Base-by-base conservation (phyloP, 163 green algal genomes). In the Scenedesmus sp. region DNA sequence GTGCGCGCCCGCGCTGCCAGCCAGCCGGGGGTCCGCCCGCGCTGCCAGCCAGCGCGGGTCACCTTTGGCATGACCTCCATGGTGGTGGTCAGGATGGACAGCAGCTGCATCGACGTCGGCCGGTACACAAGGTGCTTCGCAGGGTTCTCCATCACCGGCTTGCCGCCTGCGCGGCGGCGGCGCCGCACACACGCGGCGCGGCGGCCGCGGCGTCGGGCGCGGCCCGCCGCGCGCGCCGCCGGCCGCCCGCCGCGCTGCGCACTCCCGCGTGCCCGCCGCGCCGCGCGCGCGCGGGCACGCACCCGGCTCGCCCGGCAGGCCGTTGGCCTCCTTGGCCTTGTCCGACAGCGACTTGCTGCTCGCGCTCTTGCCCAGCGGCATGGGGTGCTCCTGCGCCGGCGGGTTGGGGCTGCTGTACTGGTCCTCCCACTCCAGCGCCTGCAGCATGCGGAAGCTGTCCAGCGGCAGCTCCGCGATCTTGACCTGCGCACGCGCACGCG, bases 381-480 rank as follows among this genome's bases (percentile, higher is more conserved):
- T 48, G 11, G 74, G 75, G 54, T 77, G 75, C 53, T 83, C 64
- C 15, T 63, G 22, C 7, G 63, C 63, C 48, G 75, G 63, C 28
- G 75, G 63, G 14, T 39, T 70, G 1, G 64, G 24, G 53, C 65
- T 76, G 64, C 64, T 83, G 53, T 54, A 83, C 54, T 71, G 57
- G 42, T 77, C 64, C 73, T 90, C 80, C 87, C 85, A 92, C 81
- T 93, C 88, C 15, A 93, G 77, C 31, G 69, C 69, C 69, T 77
- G 88, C 57, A 89, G 76, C 87, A 93, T 90, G 75, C 88, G 83
- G 87, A 85, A 92, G 22, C 81, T 84, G 85, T 93, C 88, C 36
- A 93, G 78, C 4, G 88, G 88, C 60, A 93, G 79, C 80, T 92
- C 88, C 10, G 83, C 89, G 22, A 93, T 84, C 80, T 92, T 92